These are phyloP conservation scores for Tricholoma furcatifolium DNA, from an alignment of 768 basidiomycete genomes.

Conservation along the genomic window DNA sequence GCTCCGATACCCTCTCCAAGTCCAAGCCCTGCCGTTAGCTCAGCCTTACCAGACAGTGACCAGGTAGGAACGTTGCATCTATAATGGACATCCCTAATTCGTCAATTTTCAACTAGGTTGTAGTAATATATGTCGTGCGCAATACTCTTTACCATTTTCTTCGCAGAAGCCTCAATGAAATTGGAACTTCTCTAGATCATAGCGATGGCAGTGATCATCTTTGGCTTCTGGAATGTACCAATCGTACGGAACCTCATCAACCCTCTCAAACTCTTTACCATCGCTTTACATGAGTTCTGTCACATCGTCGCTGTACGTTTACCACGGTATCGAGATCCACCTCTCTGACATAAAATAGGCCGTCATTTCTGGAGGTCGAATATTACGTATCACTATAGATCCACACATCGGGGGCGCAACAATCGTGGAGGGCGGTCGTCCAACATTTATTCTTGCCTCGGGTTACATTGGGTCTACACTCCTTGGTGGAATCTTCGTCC, in stretches of 20 bases:
- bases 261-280: conserved; percentile 84
- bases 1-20: conserved; percentile 38
- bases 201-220: conserved; percentile 83
- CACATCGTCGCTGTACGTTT: conserved; percentile 71
- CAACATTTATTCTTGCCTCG: conserved; percentile 68
- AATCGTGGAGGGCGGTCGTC: conserved; percentile 74
- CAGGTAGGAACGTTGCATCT: conserved; percentile 47
- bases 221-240: conserved; percentile 87
- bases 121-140: conserved; percentile 75
- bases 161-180: not conserved
- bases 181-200: conserved; percentile 52
- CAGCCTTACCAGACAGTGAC: conserved; percentile 65
- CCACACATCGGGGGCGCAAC: conserved; percentile 78
- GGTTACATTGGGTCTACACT: conserved; percentile 85
- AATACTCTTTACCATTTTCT: not conserved
- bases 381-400: conserved; percentile 81
- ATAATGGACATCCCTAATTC: conserved; percentile 13
- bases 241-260: conserved; percentile 76
- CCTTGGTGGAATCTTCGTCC: conserved; percentile 78
- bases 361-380: conserved; percentile 74
- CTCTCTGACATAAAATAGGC: conserved; percentile 43
- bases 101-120: conserved; percentile 47
- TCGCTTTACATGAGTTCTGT: conserved; percentile 87
- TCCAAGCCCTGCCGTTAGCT: conserved; percentile 31
- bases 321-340: not conserved